phyloP scores from a whole-genome alignment of 768 basidiomycete species.

The Lactarius evosmus region DNA sequence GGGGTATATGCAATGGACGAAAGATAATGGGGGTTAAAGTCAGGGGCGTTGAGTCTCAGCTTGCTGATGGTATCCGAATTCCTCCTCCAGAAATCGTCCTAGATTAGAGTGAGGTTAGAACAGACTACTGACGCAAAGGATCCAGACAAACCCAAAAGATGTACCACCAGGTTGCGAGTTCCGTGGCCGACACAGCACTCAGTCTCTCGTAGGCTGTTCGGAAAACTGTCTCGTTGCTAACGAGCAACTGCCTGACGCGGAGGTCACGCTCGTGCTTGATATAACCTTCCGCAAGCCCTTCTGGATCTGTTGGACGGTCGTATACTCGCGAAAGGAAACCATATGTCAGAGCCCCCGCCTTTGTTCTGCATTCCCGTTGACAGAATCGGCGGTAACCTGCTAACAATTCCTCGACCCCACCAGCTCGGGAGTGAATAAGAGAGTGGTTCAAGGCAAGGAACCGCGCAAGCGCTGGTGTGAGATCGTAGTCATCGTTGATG shows the following conservation, averaged over 20 bases:
- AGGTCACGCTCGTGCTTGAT: constrained; percentile 51
- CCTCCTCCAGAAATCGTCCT: constrained; percentile 77
- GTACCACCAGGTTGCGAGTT: constrained; percentile 71
- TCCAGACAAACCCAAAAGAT: constrained; percentile 60
- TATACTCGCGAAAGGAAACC: constrained; percentile 60
- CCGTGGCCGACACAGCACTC: constrained; percentile 45
- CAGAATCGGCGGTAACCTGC: constrained; percentile 51
- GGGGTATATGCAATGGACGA: constrained; percentile 72
- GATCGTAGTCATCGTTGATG: constrained; percentile 59
- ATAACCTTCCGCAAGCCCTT: constrained; percentile 43
- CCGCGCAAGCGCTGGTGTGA: constrained; percentile 58
- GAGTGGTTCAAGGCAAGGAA: constrained; percentile 58
- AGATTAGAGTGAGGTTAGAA: constrained; percentile 5
- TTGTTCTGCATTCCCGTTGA: constrained; percentile 48
- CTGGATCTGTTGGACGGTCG: constrained; percentile 48
- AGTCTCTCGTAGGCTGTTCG: constrained; percentile 53
- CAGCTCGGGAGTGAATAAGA: constrained; percentile 44
- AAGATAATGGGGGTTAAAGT: constrained; percentile 71
- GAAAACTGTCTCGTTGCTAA: constrained; percentile 45
- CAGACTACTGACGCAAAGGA: not conserved
- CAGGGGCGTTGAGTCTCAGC: constrained; percentile 46
- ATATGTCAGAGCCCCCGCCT: constrained; percentile 56
- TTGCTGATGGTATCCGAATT: constrained; percentile 57
- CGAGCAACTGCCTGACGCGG: constrained; percentile 52
- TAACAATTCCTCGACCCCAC: constrained; percentile 46